Base-by-base conservation (phyloP, 805 yeast genomes). In the Saccharomycopsis fermentans region DNA sequence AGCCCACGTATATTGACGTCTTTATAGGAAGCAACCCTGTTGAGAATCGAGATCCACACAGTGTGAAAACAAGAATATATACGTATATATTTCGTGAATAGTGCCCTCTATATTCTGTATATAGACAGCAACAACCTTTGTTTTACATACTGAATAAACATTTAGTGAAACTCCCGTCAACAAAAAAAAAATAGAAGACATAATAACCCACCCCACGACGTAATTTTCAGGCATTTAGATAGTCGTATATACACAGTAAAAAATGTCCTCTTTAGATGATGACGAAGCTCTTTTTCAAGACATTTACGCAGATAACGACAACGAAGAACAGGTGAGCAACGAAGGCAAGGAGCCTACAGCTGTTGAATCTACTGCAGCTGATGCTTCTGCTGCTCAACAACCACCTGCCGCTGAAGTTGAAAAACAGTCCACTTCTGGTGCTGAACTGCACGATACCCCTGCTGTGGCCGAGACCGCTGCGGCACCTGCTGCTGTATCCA, bases 271-370 rank as follows among this genome's bases (percentile, higher is more conserved):
- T 59, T 80, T 86, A 62, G 96, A 90, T 73, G 97, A 90, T 74
- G 97, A 91, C 73, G 97, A 90, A 71, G 92, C 89, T 67, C 84
- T 87, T 71, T 91, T 91, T 72, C 96, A 90, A 73, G 97, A 91
- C 71, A 88, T 91, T 73, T 91, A 91, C 73, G 73, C 73, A 57
- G 71, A 65, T 52, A 43, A 43, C 14, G 64, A 64, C 35, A 63
- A 61, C 53, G 70, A 71, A 58, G 76, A 65, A 53, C 64, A 64
- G 51, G 63, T 65, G 47, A 61, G 59, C 21, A 61, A 60, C 17
- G 63, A 65, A 52, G 65, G 64, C 50, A 63, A 62, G 35, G 60
- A 52, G 17, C 39, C 64, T 43, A 60, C 60, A 19, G 65, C 54
- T 6, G 60, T 65, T 37, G 57, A 59, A 52, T 12, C n/a, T 21